phyloP scores from a whole-genome alignment of 2,329 filamentous ascomycete species.

The Neobulgaria alba region DNA sequence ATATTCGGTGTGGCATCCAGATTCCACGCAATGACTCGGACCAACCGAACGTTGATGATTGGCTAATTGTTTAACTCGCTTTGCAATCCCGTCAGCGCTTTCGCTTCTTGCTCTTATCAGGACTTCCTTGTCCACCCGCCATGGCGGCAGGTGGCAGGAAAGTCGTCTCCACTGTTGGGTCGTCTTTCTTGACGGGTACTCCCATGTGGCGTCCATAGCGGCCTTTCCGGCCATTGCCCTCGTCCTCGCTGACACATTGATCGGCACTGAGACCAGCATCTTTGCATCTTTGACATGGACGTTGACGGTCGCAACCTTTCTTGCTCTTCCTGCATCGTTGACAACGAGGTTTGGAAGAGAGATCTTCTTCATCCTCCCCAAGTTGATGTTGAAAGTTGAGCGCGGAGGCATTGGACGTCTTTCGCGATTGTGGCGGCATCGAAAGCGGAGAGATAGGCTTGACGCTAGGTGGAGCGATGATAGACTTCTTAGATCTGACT shows the following conservation, averaged over 20 bases:
- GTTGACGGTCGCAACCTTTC: slow-evolving; percentile 95
- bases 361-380: slow-evolving; percentile 70
- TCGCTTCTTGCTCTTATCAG: slow-evolving; percentile 60
- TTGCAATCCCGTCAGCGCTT: slow-evolving; percentile 51
- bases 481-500: slow-evolving; percentile 43
- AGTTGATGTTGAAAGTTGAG: slow-evolving; percentile 54
- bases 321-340: slow-evolving; percentile 99
- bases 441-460: slow-evolving; percentile 57
- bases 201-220: slow-evolving; percentile 73
- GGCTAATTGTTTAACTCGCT: too few species aligned
- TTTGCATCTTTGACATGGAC: slow-evolving; percentile 89
- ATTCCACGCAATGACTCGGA: slow-evolving; percentile 9
- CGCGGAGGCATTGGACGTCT: slow-evolving; percentile 62
- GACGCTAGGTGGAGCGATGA: slow-evolving; percentile 27
- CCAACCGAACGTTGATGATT: slow-evolving; percentile 3
- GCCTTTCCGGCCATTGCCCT: slow-evolving; percentile 93
- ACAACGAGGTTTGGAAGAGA: slow-evolving; percentile 93
- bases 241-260: slow-evolving; percentile 93
- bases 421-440: slow-evolving; percentile 62
- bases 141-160: slow-evolving; percentile 19
- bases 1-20: too few species aligned
- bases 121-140: slow-evolving; percentile 24
- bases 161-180: slow-evolving; percentile 31
- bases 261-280: slow-evolving; percentile 91
- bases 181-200: slow-evolving; percentile 53